Conservation (phyloP, 768 basidiomycete species). For the Leccinum obscurum region DNA sequence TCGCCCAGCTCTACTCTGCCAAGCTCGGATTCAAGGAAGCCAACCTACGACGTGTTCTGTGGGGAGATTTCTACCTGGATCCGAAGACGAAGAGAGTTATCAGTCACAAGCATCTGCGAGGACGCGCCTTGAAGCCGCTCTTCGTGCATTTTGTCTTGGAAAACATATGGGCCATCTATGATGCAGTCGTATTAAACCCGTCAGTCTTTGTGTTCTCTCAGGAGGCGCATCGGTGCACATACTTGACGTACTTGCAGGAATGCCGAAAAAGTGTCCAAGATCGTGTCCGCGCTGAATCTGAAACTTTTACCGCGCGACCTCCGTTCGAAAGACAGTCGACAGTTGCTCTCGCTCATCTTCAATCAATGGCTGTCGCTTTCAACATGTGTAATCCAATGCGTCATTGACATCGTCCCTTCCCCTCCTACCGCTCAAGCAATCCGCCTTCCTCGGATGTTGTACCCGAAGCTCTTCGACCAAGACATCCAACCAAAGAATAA, state of each 20-base stretch:
- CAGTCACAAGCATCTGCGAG: slow-evolving; percentile 85
- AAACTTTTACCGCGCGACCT: slow-evolving; percentile 88
- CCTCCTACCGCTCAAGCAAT: slow-evolving; percentile 78
- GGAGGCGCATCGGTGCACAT: background rate
- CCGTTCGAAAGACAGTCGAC: slow-evolving; percentile 85
- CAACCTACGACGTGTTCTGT: slow-evolving; percentile 82
- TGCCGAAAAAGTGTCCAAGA: slow-evolving; percentile 85
- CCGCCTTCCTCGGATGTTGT: slow-evolving; percentile 89
- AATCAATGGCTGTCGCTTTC: slow-evolving; percentile 96
- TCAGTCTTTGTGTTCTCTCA: slow-evolving; percentile 43
- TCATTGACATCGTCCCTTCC: slow-evolving; percentile 92
- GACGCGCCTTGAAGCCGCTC: slow-evolving; percentile 85
- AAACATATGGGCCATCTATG: slow-evolving; percentile 97
- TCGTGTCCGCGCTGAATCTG: slow-evolving; percentile 76
- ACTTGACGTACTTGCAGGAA: slow-evolving; percentile 55
- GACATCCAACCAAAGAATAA: slow-evolving; percentile 67
- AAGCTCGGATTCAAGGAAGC: slow-evolving; percentile 91
- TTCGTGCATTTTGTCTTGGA: slow-evolving; percentile 98
- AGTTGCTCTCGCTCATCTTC: slow-evolving; percentile 83
- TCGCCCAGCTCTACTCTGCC: slow-evolving; percentile 87
- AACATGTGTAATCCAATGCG: slow-evolving; percentile 86
- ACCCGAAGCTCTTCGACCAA: slow-evolving; percentile 70
- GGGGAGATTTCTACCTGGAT: slow-evolving; percentile 98
- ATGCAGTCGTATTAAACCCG: slow-evolving; percentile 87
- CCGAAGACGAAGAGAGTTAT: slow-evolving; percentile 94